phyloP scores from a whole-genome alignment of 1,284 basidiomycete species.

The Sporisorium scitamineum region DNA sequence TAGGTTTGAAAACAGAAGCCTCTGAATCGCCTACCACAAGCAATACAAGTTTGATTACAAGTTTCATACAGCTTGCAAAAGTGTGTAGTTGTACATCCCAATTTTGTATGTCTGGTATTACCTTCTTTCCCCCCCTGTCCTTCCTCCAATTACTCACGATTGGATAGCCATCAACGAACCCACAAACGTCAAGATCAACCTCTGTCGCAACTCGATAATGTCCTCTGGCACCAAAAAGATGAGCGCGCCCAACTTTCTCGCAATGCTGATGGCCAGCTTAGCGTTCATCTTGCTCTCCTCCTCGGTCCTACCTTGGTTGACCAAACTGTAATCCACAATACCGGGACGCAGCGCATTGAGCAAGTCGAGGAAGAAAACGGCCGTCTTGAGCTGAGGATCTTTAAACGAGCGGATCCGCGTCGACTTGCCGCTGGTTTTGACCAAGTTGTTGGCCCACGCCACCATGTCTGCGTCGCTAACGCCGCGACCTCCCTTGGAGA shows the following conservation, averaged over 20 bases:
- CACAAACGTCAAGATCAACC: conserved; percentile 74
- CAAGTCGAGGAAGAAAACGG: conserved; percentile 92
- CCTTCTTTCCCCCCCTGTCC: not conserved
- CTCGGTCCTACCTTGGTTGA: conserved; percentile 79
- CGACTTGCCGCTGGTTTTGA: conserved; percentile 79
- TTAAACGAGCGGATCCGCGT: conserved; percentile 88
- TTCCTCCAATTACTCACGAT: too few relatives aligned
- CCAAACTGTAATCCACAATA: conserved; percentile 90
- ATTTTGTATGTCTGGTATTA: not conserved
- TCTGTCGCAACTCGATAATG: conserved; percentile 69
- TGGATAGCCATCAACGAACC: conserved; percentile 71
- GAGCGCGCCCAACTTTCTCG: conserved; percentile 93
- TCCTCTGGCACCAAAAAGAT: conserved; percentile 98
- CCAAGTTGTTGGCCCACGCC: conserved; percentile 92
- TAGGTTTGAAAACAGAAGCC: too few relatives aligned
- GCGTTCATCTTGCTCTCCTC: conserved; percentile 94
- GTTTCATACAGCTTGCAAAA: not conserved
- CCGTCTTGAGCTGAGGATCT: conserved; percentile 89
- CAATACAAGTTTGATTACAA: not conserved
- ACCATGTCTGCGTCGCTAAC: conserved; percentile 94
- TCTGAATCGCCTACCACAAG: too few relatives aligned
- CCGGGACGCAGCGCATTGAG: conserved; percentile 91
- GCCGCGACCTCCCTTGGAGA: conserved; percentile 80
- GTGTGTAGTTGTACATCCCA: not conserved
- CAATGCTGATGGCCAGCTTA: conserved; percentile 90